Percentiles rank a stretch among this genome's conserved stretches.
Conservation (phyloP, 306 rosid species). For the Lagenaria siceraria region DNA sequence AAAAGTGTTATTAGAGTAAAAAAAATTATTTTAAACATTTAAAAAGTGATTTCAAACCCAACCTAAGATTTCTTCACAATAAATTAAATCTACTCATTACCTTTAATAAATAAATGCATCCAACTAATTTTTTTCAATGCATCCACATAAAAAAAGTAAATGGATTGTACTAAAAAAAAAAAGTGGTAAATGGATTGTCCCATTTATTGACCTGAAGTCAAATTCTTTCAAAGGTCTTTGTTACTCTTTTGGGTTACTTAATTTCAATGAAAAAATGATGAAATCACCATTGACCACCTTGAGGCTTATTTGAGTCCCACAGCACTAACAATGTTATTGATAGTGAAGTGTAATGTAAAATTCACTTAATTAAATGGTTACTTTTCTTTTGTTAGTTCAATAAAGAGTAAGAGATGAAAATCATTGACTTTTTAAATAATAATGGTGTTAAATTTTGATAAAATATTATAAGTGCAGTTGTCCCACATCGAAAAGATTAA, state of each 20-base stretch:
- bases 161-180: too few species aligned
- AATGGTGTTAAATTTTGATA: too few species aligned
- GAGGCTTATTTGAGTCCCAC: background rate
- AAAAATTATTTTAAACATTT: too few species aligned
- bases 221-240: background rate
- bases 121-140: background rate
- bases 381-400: too few species aligned
- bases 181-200: background rate
- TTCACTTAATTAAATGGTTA: background rate
- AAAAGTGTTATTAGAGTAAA: too few species aligned
- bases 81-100: background rate
- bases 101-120: background rate
- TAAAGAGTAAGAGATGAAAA: too few species aligned
- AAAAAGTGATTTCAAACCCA: too few species aligned
- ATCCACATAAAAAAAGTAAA: background rate
- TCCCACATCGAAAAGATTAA: too few species aligned
- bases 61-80: background rate
- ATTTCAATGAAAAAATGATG: background rate
- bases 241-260: background rate
- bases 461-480: too few species aligned
- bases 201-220: background rate
- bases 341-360: background rate
- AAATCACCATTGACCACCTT: slow-evolving; percentile 1
- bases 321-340: background rate
- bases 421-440: too few species aligned